Percentiles rank a stretch among this genome's conserved stretches.
phyloP scores from a whole-genome alignment of 2,329 filamentous ascomycete species.

The Diplodia seriata region DNA sequence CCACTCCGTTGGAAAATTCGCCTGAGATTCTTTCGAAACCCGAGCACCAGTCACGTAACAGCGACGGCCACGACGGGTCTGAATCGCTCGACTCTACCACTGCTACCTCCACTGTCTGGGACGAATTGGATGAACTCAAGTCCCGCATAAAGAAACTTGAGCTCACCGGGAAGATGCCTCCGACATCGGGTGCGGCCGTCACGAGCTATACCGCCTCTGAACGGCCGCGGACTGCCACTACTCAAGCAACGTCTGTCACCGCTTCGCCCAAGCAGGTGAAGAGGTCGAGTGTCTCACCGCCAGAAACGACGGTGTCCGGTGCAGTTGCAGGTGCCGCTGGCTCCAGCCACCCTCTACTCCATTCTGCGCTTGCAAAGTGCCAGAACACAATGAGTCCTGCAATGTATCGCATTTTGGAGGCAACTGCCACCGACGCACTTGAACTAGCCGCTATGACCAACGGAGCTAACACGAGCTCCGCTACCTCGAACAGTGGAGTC shows the following conservation, averaged over 20 bases:
- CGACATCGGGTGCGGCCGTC: conserved; percentile 77
- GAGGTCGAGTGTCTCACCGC: conserved; percentile 56
- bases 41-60: conserved; percentile 24
- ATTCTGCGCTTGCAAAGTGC: conserved; percentile 80
- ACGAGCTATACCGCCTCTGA: conserved; percentile 55
- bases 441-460: conserved; percentile 75
- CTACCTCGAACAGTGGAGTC: conserved; percentile 63
- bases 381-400: conserved; percentile 72
- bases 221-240: conserved; percentile 87
- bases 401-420: conserved; percentile 80
- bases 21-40: conserved; percentile 27
- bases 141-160: conserved; percentile 90
- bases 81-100: conserved; percentile 89
- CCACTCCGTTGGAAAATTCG: conserved; percentile 29
- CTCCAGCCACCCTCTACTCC: conserved; percentile 73
- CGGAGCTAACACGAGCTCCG: conserved; percentile 69
- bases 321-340: conserved; percentile 60
- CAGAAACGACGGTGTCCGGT: conserved; percentile 50
- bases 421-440: conserved; percentile 81
- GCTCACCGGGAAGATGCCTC: conserved; percentile 83
- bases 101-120: conserved; percentile 93
- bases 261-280: conserved; percentile 80
- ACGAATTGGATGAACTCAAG: conserved; percentile 94
- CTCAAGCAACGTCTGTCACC: conserved; percentile 68
- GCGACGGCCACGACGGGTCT: conserved; percentile 54